Evolutionary conservation across 177 flowering plant species (phyloP).

Genomic region (Vitis hybrid): DNA sequence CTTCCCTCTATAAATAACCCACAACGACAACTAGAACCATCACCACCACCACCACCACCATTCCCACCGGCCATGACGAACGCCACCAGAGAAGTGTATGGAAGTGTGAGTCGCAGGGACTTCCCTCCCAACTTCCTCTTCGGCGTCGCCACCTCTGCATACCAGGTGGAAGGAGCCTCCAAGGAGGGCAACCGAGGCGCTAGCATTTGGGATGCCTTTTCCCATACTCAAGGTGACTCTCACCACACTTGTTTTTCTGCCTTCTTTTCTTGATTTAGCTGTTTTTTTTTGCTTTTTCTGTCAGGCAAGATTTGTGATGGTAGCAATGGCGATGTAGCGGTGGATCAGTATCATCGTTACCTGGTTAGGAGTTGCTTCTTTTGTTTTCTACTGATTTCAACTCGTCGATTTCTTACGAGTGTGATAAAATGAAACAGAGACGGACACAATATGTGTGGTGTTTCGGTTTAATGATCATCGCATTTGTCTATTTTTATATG

Average conservation of each 20-base stretch:
- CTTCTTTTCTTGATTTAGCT: neutral
- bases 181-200: constrained; percentile 75
- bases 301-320: constrained; percentile 74
- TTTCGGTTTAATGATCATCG: no score
- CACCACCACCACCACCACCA: no score
- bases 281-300: constrained; percentile 1
- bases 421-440: no score
- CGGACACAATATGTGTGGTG: no score
- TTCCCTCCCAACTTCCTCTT: constrained; percentile 78
- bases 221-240: constrained; percentile 50
- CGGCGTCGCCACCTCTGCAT: constrained; percentile 85
- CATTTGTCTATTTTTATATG: no score
- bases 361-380: constrained; percentile 33
- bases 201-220: constrained; percentile 84
- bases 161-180: constrained; percentile 89
- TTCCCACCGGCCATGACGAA: neutral
- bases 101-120: constrained; percentile 36
- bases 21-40: neutral
- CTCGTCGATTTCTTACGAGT: no score
- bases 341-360: constrained; percentile 86
- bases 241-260: neutral
- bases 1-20: neutral
- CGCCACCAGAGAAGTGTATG: constrained; percentile 9
- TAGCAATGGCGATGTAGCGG: constrained; percentile 83
- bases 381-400: no score